Evolutionary conservation across 805 yeast genomes (phyloP), one percentile per base, ranked within the genome.

Genomic region (Teunomyces gatunensis): DNA sequence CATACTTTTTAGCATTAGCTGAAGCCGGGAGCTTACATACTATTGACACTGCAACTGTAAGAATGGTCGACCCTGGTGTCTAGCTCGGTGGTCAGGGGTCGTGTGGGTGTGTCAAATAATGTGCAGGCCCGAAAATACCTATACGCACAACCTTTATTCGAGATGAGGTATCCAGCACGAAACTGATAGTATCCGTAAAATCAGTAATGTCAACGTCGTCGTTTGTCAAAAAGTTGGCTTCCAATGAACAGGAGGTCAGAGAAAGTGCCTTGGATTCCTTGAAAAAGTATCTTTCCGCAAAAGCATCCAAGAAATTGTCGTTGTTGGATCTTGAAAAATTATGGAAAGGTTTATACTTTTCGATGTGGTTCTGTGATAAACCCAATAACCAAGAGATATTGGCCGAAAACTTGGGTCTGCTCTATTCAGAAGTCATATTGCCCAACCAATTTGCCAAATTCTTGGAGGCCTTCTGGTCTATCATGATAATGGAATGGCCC

Each of bases 281-380:
- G 55, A 76, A 75, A 55, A 77, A 77, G 53, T 86, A 79, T 59
- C 67, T 89, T 41, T 62, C 77, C 18, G 61, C 71, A 17, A 66
- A 65, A 40, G 44, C 64, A 23, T 63, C 74, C 27, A 67, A 49
- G 56, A 70, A 77, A 33, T 65, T 83, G 34, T 59, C 74, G 5
- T 68, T 62, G 41, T 59, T 78, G 34, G 94, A 89, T 45, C 73
- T 82, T 53, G 87, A 87, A 55, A 91, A 92, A 63, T 71, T 94
- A 50, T 94, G 99, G 97, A 90, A 88, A 68, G 99, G 98, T n/a
- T 75, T 94, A 35, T 94, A 85, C 67, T 94, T 77, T 62, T 81
- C 96, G 9, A 89, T 94, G 96, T 94, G 99, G 98, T 89, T 86
- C 70, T 80, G 95, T 62, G 99, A 94, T 65, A 81, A 91, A 61